Evolutionary conservation across 371 early-diverging fungal genomes (phyloP).

Genomic region (Rhizopus arrhizus): DNA sequence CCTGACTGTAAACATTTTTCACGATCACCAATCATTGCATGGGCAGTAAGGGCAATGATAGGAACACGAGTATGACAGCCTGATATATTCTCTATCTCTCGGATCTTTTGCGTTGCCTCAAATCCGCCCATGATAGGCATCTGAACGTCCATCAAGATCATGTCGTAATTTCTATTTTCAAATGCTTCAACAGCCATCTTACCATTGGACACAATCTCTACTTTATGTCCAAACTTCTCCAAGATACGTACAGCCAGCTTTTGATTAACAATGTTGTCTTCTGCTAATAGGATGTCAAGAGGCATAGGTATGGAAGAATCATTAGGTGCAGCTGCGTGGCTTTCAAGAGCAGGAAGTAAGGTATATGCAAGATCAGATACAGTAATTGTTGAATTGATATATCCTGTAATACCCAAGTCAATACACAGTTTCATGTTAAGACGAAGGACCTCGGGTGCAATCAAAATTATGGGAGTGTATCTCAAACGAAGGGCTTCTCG

Average conservation of each 20-base stretch:
- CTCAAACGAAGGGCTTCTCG: conserved; percentile 57
- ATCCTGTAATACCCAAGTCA: conserved; percentile 66
- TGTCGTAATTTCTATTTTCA: conserved; percentile 57
- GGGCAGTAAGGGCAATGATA: conserved; percentile 79
- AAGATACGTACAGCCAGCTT: conserved; percentile 75
- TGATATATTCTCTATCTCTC: conserved; percentile 58
- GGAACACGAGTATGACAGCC: conserved; percentile 59
- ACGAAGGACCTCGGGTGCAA: conserved; percentile 44
- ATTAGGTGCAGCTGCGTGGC: conserved; percentile 57
- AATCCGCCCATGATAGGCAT: conserved; percentile 82
- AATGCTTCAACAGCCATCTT: conserved; percentile 73
- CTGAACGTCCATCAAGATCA: conserved; percentile 81
- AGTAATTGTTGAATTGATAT: conserved; percentile 61
- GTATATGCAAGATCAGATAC: conserved; percentile 67
- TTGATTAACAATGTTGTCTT: conserved; percentile 84
- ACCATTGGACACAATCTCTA: conserved; percentile 74
- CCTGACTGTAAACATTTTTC: conserved; percentile 75
- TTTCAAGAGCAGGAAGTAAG: conserved; percentile 70
- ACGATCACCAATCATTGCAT: conserved; percentile 82
- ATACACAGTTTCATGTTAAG: conserved; percentile 66
- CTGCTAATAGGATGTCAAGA: conserved; percentile 73
- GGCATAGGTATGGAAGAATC: conserved; percentile 55
- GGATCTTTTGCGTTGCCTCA: conserved; percentile 73
- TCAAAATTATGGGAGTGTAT: conserved; percentile 67
- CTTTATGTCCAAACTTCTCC: conserved; percentile 75